Evolutionary conservation across 495 filamentous ascomycete genomes (phyloP).

Genomic region (Polyplosphaeria fusca): DNA sequence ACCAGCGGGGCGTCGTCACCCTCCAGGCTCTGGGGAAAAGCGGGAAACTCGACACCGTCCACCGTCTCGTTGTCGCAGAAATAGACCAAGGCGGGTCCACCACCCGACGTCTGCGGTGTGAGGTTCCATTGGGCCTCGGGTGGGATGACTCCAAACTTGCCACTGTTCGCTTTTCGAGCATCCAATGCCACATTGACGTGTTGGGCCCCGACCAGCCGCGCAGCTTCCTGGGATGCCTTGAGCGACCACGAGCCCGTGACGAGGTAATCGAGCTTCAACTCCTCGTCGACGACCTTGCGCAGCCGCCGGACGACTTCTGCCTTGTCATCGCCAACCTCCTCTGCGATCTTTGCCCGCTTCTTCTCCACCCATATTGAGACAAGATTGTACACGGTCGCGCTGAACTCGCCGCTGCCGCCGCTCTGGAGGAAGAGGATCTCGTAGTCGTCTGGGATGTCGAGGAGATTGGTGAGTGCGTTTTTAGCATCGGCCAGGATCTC

Average conservation of each 20-base stretch:
- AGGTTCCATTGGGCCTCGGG: constrained; percentile 72
- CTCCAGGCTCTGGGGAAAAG: constrained; percentile 64
- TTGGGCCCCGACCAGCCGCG: constrained; percentile 67
- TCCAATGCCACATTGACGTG: constrained; percentile 78
- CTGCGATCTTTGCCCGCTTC: constrained; percentile 45
- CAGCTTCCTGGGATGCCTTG: constrained; percentile 86
- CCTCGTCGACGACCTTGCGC: constrained; percentile 58
- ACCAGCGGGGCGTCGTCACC: constrained; percentile 60
- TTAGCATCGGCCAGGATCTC: constrained; percentile 42
- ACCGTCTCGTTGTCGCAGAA: constrained; percentile 94
- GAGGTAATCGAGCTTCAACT: constrained; percentile 80
- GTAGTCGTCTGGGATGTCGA: constrained; percentile 73
- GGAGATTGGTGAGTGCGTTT: constrained; percentile 46
- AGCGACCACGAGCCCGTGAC: constrained; percentile 91
- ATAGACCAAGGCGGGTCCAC: constrained; percentile 73
- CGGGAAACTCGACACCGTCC: constrained; percentile 90
- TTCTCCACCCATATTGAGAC: constrained; percentile 76
- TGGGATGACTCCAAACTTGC: constrained; percentile 87
- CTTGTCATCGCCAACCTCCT: constrained; percentile 38
- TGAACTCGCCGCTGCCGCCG: constrained; percentile 80
- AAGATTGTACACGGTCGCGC: constrained; percentile 76
- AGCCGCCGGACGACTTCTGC: constrained; percentile 60
- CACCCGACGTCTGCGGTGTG: constrained; percentile 54
- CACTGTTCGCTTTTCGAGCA: constrained; percentile 63
- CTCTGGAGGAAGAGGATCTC: constrained; percentile 79